phyloP scores from a whole-genome alignment of 108 stramenopile species.

The Skeletonema potamos region DNA sequence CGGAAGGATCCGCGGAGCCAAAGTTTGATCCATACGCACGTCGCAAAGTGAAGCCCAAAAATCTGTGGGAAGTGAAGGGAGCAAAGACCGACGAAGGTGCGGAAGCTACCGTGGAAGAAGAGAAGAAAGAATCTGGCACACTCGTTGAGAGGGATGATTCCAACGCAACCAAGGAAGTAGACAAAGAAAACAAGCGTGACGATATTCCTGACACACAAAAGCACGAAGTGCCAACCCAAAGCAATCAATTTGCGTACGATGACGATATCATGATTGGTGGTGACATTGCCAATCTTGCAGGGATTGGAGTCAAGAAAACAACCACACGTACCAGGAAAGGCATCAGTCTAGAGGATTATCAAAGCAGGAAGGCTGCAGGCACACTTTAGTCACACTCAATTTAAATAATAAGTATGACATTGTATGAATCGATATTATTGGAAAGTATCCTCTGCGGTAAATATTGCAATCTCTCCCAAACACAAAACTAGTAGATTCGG shows the following conservation, averaged over 20 bases:
- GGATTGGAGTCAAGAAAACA: slow-evolving; percentile 48
- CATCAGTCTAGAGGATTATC: slow-evolving; percentile 73
- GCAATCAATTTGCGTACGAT: slow-evolving; percentile 72
- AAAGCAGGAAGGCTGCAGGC: slow-evolving; percentile 68
- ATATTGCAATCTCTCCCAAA: no score
- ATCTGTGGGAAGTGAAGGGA: slow-evolving; percentile 85
- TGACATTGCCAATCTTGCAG: slow-evolving; percentile 46
- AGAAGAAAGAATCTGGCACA: slow-evolving; percentile 48
- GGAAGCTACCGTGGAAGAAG: slow-evolving; percentile 50
- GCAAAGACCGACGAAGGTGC: slow-evolving; percentile 54
- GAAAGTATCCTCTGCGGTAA: no score
- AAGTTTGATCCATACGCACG: slow-evolving; percentile 88
- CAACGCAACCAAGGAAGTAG: slow-evolving; percentile 31
- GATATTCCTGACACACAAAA: slow-evolving; percentile 38
- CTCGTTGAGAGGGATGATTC: slow-evolving; percentile 34
- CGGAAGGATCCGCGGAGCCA: slow-evolving; percentile 36
- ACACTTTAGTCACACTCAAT: slow-evolving; percentile 39
- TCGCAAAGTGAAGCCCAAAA: slow-evolving; percentile 87
- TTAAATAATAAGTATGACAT: background rate
- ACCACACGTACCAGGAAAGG: slow-evolving; percentile 61
- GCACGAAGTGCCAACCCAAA: slow-evolving; percentile 40
- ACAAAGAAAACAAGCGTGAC: slow-evolving; percentile 39
- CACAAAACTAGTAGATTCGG: no score
- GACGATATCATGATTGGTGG: slow-evolving; percentile 74
- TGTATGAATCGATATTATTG: background rate